These are phyloP conservation scores for Magnolia sinica DNA, from an alignment of 164 flowering plant genomes.

Conservation along the genomic window DNA sequence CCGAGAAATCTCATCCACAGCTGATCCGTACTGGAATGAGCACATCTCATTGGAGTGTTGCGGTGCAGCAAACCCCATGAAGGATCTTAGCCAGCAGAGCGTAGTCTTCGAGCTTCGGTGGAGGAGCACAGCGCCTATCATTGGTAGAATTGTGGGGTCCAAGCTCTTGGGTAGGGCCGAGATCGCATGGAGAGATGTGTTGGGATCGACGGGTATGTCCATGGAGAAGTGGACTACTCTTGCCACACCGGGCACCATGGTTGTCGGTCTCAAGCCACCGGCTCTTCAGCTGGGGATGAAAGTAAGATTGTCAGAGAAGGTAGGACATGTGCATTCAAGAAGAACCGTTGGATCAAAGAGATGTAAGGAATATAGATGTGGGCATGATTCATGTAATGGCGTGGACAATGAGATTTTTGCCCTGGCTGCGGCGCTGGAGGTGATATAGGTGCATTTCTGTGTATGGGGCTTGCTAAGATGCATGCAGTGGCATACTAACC, in stretches of 20 bases:
- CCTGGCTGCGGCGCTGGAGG: slow-evolving; percentile 20
- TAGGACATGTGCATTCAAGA: not conserved
- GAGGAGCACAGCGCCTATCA: slow-evolving; percentile 28
- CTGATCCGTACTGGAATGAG: slow-evolving; percentile 40
- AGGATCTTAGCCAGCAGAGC: slow-evolving; percentile 32
- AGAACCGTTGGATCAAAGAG: slow-evolving; percentile 8
- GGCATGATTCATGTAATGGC: slow-evolving; percentile 17
- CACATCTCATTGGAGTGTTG: slow-evolving; percentile 48
- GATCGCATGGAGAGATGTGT: slow-evolving; percentile 48
- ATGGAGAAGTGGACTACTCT: slow-evolving; percentile 45
- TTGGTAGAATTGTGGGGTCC: slow-evolving; percentile 36
- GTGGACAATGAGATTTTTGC: slow-evolving; percentile 23
- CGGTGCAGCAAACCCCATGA: slow-evolving; percentile 32
- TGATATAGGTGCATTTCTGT: not conserved
- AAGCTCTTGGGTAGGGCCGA: slow-evolving; percentile 53
- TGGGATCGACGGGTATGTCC: slow-evolving; percentile 41
- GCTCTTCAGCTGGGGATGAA: slow-evolving; percentile 22
- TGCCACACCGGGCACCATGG: not conserved
- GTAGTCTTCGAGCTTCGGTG: slow-evolving; percentile 60
- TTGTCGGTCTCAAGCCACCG: slow-evolving; percentile 19
- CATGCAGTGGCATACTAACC: no score
- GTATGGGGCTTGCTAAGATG: no score
- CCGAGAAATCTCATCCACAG: slow-evolving; percentile 35
- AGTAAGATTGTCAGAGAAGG: not conserved
- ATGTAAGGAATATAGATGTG: slow-evolving; percentile 23